phyloP scores from a whole-genome alignment of 257 asterid species.

The Nicotiana sylvestris region DNA sequence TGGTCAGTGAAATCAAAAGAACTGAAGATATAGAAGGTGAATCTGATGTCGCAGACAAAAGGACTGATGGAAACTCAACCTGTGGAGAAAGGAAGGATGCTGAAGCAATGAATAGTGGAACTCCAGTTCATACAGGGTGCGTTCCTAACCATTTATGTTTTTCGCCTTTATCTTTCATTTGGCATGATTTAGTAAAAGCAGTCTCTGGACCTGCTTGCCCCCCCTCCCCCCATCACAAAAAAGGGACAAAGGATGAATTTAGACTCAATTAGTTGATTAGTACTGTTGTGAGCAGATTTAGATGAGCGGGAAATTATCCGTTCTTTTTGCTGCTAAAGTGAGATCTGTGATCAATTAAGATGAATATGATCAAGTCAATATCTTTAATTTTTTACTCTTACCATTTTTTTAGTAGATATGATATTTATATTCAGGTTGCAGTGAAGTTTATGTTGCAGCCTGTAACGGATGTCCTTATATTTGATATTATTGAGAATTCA shows the following conservation, averaged over 20 bases:
- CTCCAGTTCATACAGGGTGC: background rate
- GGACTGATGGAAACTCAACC: background rate
- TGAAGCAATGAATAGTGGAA: background rate
- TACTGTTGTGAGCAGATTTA: background rate
- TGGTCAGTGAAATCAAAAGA: background rate
- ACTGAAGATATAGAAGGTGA: background rate
- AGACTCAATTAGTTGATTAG: background rate
- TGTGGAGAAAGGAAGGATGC: slow-evolving; percentile 8
- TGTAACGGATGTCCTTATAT: background rate
- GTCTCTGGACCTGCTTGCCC: background rate
- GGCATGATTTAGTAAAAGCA: background rate
- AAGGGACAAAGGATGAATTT: background rate
- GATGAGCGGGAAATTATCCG: background rate
- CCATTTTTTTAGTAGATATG: background rate
- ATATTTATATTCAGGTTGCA: background rate
- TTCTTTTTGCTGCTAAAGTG: background rate
- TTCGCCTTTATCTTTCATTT: slow-evolving; percentile 4
- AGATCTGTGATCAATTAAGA: background rate
- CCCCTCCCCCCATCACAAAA: background rate
- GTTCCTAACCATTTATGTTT: slow-evolving; percentile 2
- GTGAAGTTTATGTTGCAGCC: background rate
- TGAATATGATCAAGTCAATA: background rate
- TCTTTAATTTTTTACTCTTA: background rate
- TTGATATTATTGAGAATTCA: background rate
- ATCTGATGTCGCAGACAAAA: background rate